Base-by-base conservation (phyloP, 768 basidiomycete genomes). In the Mycena vitilis region DNA sequence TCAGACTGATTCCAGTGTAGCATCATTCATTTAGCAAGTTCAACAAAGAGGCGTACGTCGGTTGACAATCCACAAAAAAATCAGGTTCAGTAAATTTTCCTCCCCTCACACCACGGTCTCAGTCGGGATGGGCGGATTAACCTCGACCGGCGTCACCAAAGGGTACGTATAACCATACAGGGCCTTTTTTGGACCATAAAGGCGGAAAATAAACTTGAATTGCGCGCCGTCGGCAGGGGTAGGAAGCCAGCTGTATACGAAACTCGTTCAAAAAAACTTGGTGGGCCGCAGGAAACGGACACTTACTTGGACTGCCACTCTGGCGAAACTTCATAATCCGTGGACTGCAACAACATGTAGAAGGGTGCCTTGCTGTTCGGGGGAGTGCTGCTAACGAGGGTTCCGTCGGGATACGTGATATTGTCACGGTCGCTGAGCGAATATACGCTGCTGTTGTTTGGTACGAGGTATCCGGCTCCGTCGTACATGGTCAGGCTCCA, bases 401-500 rank as follows among this genome's bases (percentile, higher is more conserved):
- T 47, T 4, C 65, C 65, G 22, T 66, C 36, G 34, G 65, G 44
- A 37, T 66, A 66, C 7, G 65, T 60, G n/a, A 66, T 25, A 49
- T 66, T 66, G 15, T 9, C 34, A 38, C 65, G 65, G 40, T 66
- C n/a, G 42, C n/a, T 30, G 8, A 66, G 37, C 18, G 58, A 30
- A 22, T 60, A 66, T 18, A 42, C 16, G n/a, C 60, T 22, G 23
- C 60, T 10, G 20, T 6, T 23, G 45, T 66, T 66, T 11, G 25
- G 34, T 5, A 66, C 59, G 13, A 67, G 51, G n/a, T 30, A 67
- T 1, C 59, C 65, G n/a, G 34, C 40, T 36, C 7, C 65, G 59
- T 55, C 60, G 52, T 67, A 67, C 52, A 67, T 22, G 30, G 65
- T 67, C 58, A 61, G 42, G 20, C 65, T 67, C 65, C 65, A 67